Evolutionary conservation across 495 filamentous ascomycete species (phyloP).

Genomic region (Penicillium subrubescens): DNA sequence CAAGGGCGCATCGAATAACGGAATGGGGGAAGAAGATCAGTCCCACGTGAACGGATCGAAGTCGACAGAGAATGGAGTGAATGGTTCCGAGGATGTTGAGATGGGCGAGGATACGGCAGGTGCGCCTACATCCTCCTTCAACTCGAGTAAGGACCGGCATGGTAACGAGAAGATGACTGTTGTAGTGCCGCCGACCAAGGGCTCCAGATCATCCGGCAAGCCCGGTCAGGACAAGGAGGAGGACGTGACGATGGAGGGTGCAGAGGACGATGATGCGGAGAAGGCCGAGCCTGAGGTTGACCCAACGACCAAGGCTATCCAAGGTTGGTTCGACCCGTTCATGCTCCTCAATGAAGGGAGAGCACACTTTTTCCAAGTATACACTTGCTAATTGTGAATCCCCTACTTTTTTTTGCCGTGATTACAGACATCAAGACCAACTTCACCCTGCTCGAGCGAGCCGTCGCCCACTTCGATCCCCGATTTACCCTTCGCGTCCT

Average conservation of each 20-base stretch:
- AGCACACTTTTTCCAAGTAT: not conserved
- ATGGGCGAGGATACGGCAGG: conserved; percentile 76
- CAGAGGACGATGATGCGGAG: conserved; percentile 55
- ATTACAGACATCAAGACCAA: conserved; percentile 86
- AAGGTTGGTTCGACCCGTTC: conserved; percentile 44
- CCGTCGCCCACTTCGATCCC: conserved; percentile 89
- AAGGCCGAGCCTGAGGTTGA: conserved; percentile 58
- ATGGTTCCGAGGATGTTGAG: conserved; percentile 76
- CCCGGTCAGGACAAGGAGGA: conserved; percentile 63
- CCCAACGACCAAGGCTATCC: conserved; percentile 66
- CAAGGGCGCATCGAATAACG: conserved; percentile 48
- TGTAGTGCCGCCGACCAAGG: conserved; percentile 78
- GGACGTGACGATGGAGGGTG: conserved; percentile 73
- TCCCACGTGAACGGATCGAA: conserved; percentile 72
- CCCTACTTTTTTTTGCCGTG: not conserved
- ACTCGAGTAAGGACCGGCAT: conserved; percentile 67
- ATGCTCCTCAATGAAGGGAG: not conserved
- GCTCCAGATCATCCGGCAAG: conserved; percentile 64
- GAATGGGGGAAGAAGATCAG: conserved; percentile 60
- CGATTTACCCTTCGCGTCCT: conserved; percentile 92
- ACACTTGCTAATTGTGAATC: conserved; percentile 8
- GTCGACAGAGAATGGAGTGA: conserved; percentile 72
- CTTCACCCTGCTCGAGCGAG: conserved; percentile 86
- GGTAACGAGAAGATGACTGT: conserved; percentile 85
- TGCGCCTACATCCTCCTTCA: conserved; percentile 55